Base-by-base conservation (phyloP, 495 filamentous ascomycete genomes). In the Penicillium steckii region DNA sequence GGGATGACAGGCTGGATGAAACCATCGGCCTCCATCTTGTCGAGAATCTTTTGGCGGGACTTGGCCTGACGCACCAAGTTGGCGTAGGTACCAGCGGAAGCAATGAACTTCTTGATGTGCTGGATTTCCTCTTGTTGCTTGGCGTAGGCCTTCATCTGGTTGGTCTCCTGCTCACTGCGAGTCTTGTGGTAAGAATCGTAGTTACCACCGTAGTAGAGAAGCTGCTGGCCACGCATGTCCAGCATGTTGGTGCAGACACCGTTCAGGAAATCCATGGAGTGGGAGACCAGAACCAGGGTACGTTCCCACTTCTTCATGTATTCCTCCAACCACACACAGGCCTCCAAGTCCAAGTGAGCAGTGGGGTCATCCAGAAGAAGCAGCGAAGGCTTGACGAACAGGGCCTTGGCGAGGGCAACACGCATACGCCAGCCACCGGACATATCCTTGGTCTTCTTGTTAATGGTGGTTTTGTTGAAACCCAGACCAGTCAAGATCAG, bases 81-180 rank as follows among this genome's bases (percentile, higher is more conserved):
- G 81, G 94, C 94, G 68, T 99, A 99, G 53, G 94, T 99, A 91
- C 94, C 94, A 46, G 95, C 94, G 44, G 93, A 97, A 59, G 94
- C 94, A 69, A 99, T 99, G 82, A 99, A 99, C 77, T 97, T 96
- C 83, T 99, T 99, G 84, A 99, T 99, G 78, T 99, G 94, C 56
- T 84, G 77, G 66, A 99, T 99, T 81, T 99, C 94, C 52, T 99
- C 94, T 68, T 99, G 94, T 67, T 99, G 94, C 80, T 99, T 99
- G 68, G 85, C 78, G 80, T 99, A 99, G 41, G 95, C 93, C 78
- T 97, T 99, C 83, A 84, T 86, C 79, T 99, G 95, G 79, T 99
- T 99, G 69, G 83, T 85, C 76, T 99, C 94, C 74, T 97, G 89
- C 66, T 99, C 94, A 25, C 79, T 72, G 50, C 94, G 83, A 21